phyloP scores from a whole-genome alignment of 2,329 filamentous ascomycete species.

The Epichloe typhina region DNA sequence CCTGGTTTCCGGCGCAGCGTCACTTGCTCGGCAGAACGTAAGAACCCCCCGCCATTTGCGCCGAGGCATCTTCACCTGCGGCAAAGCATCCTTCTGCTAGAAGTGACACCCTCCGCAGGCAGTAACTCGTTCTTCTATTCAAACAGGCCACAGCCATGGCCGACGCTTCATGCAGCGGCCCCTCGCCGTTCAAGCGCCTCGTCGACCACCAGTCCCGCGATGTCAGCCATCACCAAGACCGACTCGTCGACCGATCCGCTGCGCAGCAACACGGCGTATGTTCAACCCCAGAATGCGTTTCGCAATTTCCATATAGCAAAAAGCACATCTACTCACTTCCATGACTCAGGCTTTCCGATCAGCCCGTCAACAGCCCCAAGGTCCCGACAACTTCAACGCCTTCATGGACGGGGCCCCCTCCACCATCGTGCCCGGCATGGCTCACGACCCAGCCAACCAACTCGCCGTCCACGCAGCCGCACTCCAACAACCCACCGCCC shows the following conservation, averaged over 20 bases:
- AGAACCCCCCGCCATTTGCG: no score
- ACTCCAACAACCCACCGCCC: constrained; percentile 8
- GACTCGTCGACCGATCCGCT: constrained; percentile 19
- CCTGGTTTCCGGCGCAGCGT: no score
- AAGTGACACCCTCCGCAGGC: neutral
- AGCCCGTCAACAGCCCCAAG: constrained; percentile 14
- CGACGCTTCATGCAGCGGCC: constrained; percentile 28
- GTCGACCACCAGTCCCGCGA: constrained; percentile 29
- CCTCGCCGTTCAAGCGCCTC: constrained; percentile 29
- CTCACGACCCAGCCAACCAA: constrained; percentile 21
- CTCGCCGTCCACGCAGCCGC: constrained; percentile 22
- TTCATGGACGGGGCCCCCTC: constrained; percentile 21
- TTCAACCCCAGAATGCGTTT: neutral
- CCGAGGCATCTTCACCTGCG: no score
- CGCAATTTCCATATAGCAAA: no score
- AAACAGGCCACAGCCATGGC: constrained; percentile 17
- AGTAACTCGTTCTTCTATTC: neutral
- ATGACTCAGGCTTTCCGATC: constrained; percentile 22
- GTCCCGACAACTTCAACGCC: constrained; percentile 20
- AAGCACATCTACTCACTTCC: constrained; percentile 1
- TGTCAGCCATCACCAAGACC: constrained; percentile 27
- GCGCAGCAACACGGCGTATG: constrained; percentile 19
- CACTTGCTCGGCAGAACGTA: no score
- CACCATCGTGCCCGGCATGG: constrained; percentile 14
- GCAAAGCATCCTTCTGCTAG: no score